Evolutionary conservation across 1,139 yeast genomes (phyloP).

Genomic region (Nadsonia starkeyi-henricii): DNA sequence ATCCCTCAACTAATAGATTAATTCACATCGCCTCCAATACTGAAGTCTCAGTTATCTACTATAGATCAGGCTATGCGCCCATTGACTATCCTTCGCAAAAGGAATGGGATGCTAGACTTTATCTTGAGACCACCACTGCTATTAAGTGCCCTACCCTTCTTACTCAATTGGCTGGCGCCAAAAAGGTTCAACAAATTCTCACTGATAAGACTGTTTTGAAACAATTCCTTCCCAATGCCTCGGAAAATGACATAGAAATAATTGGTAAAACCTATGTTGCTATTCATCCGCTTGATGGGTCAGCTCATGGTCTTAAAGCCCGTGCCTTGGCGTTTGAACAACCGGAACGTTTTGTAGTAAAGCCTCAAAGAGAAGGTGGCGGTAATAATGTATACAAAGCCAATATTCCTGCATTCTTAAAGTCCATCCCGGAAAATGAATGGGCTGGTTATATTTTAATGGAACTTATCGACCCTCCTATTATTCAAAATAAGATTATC

Average conservation of each 20-base stretch:
- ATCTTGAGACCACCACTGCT: slow-evolving; percentile 61
- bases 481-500: slow-evolving; percentile 50
- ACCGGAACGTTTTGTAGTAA: slow-evolving; percentile 66
- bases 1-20: slow-evolving; percentile 19
- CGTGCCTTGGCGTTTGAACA: slow-evolving; percentile 49
- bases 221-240: slow-evolving; percentile 34
- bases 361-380: slow-evolving; percentile 95
- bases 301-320: slow-evolving; percentile 51
- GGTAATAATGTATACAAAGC: slow-evolving; percentile 85
- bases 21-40: slow-evolving; percentile 40
- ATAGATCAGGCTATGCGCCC: slow-evolving; percentile 81
- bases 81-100: slow-evolving; percentile 43
- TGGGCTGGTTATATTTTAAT: slow-evolving; percentile 90
- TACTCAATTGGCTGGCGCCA: slow-evolving; percentile 85
- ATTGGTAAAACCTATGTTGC: slow-evolving; percentile 60
- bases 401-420: slow-evolving; percentile 64
- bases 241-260: slow-evolving; percentile 21
- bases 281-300: slow-evolving; percentile 57
- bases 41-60: slow-evolving; percentile 81
- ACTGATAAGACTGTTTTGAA: slow-evolving; percentile 40
- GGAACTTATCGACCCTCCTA: slow-evolving; percentile 80
- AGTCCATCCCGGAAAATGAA: slow-evolving; percentile 44
- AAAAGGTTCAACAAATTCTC: slow-evolving; percentile 80
- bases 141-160: slow-evolving; percentile 83
- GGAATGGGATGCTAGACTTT: slow-evolving; percentile 67